Evolutionary conservation across 495 filamentous ascomycete species (phyloP).

Genomic region (Evernia prunastri): DNA sequence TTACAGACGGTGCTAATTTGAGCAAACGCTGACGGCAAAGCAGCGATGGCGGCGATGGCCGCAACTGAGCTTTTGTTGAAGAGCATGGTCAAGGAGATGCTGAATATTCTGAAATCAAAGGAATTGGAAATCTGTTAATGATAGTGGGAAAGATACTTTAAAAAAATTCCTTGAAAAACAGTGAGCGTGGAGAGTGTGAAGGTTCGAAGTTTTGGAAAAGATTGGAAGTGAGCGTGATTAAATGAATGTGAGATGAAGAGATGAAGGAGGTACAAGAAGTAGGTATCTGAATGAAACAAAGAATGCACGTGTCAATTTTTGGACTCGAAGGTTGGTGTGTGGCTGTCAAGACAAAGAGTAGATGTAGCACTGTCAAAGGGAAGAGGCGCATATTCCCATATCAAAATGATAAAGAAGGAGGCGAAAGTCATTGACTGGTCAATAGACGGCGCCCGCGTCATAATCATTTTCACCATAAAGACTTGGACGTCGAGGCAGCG

Average conservation of each 20-base stretch:
- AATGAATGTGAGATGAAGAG: background rate
- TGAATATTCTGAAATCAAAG: background rate
- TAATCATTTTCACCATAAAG: background rate
- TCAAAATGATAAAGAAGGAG: background rate
- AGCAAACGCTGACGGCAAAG: constrained; percentile 36
- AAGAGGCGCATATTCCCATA: background rate
- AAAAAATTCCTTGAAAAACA: background rate
- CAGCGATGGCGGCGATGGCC: constrained; percentile 8
- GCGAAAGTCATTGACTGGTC: background rate
- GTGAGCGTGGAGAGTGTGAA: background rate
- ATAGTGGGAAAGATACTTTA: background rate
- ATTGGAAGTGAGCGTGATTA: background rate
- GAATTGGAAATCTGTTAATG: background rate
- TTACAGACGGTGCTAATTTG: constrained; percentile 39
- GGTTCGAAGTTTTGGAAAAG: background rate
- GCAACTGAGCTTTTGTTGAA: background rate
- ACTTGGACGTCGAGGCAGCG: background rate
- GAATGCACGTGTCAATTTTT: background rate
- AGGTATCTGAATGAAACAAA: background rate
- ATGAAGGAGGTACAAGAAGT: background rate
- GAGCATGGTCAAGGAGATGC: background rate
- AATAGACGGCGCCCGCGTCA: background rate
- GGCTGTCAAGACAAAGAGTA: background rate
- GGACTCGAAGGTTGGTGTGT: background rate
- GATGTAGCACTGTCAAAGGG: background rate